Base-by-base conservation (phyloP, 2,329 filamentous ascomycete genomes). In the Curvularia verruculosa region DNA sequence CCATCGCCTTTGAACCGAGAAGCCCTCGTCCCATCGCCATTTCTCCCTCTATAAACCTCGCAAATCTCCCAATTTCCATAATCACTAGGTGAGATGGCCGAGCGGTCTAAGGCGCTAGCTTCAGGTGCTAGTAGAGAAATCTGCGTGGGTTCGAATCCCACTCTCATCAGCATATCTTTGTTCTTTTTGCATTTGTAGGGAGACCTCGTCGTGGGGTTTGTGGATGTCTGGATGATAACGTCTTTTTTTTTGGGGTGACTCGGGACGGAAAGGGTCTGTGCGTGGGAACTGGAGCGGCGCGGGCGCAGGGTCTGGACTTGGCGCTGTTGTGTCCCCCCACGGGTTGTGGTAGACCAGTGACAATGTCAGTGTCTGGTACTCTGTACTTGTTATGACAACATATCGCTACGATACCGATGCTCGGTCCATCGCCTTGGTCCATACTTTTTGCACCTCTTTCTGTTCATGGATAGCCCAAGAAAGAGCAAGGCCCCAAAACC, bases 61-160 rank as follows among this genome's bases (percentile, higher is more conserved):
- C 9, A 28, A 39, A 12, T 28, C 9, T 13, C 5, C 10, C 13
- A 15, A 5, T 5, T 8, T 26, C 5, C 21, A 37, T n/a, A 15
- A 52, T 48, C 31, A 55, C 29, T 29, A 3, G 66, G 66, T 56
- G 49, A 66, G 61, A 63, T 71, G 66, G 71, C 71, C 71, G 71
- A 73, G 71, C 61, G 70, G 71, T 73, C 52, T 71, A 74, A 69
- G 71, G 71, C 71, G 71, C 70, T 69, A 73, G 72, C 69, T 75
- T 75, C 72, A 74, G 72, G 71, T 75, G 69, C 72, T 74, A 69
- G 71, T 75, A 70, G 71, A 69, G 72, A 71, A 74, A 74, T 67
- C 72, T 69, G 73, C 73, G 73, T 73, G 73, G 71, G 73, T 75
- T 75, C 72, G 68, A 75, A 70, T 76, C 73, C 71, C 72, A 72